Evolutionary conservation across 805 yeast species (phyloP).

Genomic region (Danielozyma ontarioensis): DNA sequence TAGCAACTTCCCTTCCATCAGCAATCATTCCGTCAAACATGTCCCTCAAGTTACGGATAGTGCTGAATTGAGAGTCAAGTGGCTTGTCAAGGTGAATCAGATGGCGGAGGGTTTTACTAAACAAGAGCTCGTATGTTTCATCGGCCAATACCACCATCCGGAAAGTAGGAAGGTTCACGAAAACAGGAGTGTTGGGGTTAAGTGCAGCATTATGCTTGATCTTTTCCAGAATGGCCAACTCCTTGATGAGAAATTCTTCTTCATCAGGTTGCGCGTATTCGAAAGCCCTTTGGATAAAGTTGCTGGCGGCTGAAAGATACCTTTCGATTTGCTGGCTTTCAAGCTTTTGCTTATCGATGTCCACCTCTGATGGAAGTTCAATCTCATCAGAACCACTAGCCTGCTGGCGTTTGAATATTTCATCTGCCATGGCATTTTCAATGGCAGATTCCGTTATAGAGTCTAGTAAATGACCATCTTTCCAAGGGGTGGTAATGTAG

Average conservation of each 20-base stretch:
- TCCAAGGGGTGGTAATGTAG: constrained; percentile 79
- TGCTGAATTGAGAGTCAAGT: constrained; percentile 40
- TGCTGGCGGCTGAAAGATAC: constrained; percentile 81
- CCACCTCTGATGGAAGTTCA: constrained; percentile 52
- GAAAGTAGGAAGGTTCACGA: constrained; percentile 77
- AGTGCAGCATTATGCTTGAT: constrained; percentile 72
- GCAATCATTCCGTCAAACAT: constrained; percentile 89
- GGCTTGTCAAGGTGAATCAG: constrained; percentile 63
- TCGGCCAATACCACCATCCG: constrained; percentile 93
- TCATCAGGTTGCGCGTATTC: constrained; percentile 80
- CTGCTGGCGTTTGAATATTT: constrained; percentile 41
- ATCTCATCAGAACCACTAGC: constrained; percentile 25
- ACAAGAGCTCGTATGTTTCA: constrained; percentile 85
- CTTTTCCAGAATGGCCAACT: constrained; percentile 29
- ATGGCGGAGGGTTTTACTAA: constrained; percentile 60
- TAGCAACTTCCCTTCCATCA: constrained; percentile 89
- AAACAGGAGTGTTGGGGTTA: constrained; percentile 74
- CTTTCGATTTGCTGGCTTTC: constrained; percentile 67
- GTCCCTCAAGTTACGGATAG: constrained; percentile 63
- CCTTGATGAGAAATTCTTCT: constrained; percentile 30
- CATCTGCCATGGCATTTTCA: constrained; percentile 64
- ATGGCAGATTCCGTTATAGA: constrained; percentile 55
- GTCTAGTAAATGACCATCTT: constrained; percentile 67
- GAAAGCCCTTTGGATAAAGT: constrained; percentile 79
- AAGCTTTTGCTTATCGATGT: constrained; percentile 58